A percentile compares a stretch with the other conserved stretches of the same genome.
Conservation (phyloP, 768 basidiomycete species). For the Mycena filopes region DNA sequence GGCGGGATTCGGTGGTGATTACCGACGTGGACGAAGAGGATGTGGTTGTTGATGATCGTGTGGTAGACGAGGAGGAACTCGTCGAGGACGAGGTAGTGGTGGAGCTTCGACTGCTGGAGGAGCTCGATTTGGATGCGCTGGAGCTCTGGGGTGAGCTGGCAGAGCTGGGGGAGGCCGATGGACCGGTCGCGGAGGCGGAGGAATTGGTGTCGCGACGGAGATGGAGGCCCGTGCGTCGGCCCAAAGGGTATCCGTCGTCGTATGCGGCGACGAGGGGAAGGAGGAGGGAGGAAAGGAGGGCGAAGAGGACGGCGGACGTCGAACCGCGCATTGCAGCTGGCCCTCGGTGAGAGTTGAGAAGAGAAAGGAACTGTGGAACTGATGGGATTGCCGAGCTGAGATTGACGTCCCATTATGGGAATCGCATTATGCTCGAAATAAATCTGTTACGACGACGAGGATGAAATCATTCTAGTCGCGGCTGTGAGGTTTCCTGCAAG, state of each 20-base stretch:
- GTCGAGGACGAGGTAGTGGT: neutral
- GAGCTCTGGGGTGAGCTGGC: neutral
- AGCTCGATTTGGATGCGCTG: neutral
- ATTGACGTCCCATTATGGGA: too few species aligned
- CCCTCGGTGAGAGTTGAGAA: neutral
- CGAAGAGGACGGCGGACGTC: neutral
- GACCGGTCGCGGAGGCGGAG: neutral
- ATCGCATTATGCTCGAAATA: too few species aligned
- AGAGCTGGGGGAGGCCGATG: neutral
- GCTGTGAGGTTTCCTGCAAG: too few species aligned
- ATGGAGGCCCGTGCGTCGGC: neutral
- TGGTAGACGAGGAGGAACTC: neutral
- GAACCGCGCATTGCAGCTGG: constrained; percentile 1
- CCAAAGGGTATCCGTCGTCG: neutral
- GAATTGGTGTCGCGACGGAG: neutral
- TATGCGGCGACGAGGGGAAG: constrained; percentile 3
- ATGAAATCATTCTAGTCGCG: too few species aligned
- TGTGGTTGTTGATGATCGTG: constrained; percentile 6
- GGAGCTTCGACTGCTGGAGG: neutral
- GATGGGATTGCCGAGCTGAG: neutral
- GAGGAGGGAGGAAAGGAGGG: constrained; percentile 9
- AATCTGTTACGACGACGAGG: too few species aligned
- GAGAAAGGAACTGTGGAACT: neutral
- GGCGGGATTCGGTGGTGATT: constrained; percentile 51
- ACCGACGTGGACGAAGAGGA: constrained; percentile 34